Evolutionary conservation across 2,329 filamentous ascomycete genomes (phyloP), one percentile per base, ranked within the genome.

Genomic region (Intubia oerlemansii): DNA sequence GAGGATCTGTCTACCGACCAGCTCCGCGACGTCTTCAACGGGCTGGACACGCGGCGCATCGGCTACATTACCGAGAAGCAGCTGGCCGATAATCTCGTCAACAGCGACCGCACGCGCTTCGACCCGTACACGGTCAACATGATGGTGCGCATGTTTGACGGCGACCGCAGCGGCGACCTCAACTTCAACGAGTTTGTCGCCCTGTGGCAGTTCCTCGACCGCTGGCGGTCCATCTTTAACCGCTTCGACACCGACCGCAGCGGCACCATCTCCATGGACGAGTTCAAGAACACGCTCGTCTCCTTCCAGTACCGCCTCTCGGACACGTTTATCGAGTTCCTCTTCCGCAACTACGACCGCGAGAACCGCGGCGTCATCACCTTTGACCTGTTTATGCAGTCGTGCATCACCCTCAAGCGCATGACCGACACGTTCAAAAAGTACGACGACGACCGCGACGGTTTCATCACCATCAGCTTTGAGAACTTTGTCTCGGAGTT

Each of bases 101-200:
- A 98, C 46, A 85, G 84, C 31, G 88, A 98, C 59, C 93, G 80
- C 68, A 80, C 80, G 2, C 42, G 81, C 5, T 98, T 98, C 49
- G 84, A 98, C 51, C 64, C 72, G 5, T 78, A 92, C 42, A 98
- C 88, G 2, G 84, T 95, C 38, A 76, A 76, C 44, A 92, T 95
- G 80, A 93, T 98, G 84, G 93, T 98, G 40, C 77, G 84, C 46
- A 95, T 98, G 88, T 98, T 98, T 53, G 85, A 95, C 54, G 79
- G 76, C 33, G 79, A 93, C 52, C 75, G 79, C 41, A 77, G 67
- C 36, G 82, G 84, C 29, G 78, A 76, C 10, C 90, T 98, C 48
- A 82, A 77, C 35, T 95, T 92, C 49, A 74, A 88, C 38, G 88
- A 95, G 52, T 98, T 98, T 51, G 90, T 84, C 46, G 85, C 81